Conservation (phyloP, 495 filamentous ascomycete genomes). For the Astrocystis sublimbata region DNA sequence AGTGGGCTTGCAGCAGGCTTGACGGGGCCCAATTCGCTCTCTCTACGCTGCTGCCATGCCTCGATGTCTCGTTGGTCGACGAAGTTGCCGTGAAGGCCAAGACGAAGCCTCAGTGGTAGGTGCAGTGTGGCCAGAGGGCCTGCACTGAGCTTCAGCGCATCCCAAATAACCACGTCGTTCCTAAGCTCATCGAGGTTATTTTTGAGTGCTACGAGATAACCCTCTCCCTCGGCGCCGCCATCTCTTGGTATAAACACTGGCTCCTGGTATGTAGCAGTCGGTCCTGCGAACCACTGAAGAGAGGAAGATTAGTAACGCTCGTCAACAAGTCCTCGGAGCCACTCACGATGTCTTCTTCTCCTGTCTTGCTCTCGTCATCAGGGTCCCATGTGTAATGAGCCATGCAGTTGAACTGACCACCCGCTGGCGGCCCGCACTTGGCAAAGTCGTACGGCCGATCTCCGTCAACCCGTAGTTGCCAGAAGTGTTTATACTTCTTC, state of each 20-base stretch:
- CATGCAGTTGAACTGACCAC: conserved; percentile 51
- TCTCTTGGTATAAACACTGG: conserved; percentile 56
- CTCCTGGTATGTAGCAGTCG: conserved; percentile 57
- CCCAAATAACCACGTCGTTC: conserved; percentile 55
- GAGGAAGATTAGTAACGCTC: conserved; percentile 15
- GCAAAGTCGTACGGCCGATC: conserved; percentile 49
- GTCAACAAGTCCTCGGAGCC: not conserved
- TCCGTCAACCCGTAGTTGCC: conserved; percentile 51
- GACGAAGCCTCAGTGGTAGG: conserved; percentile 44
- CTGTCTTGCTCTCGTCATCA: conserved; percentile 27
- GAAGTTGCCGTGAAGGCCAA: conserved; percentile 52
- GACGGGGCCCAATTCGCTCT: conserved; percentile 44
- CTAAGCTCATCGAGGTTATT: conserved; percentile 54
- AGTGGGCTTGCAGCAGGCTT: conserved; percentile 41
- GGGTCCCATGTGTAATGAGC: conserved; percentile 45
- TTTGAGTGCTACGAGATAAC: conserved; percentile 55
- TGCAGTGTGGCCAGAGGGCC: conserved; percentile 51
- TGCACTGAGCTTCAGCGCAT: conserved; percentile 43
- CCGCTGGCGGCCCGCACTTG: conserved; percentile 48
- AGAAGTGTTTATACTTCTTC: conserved; percentile 56
- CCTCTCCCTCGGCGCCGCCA: conserved; percentile 52
- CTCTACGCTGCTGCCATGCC: conserved; percentile 40
- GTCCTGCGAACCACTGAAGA: conserved; percentile 48
- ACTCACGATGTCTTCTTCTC: conserved; percentile 8
- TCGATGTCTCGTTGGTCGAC: conserved; percentile 49